Evolutionary conservation across 208 protist species (phyloP), one percentile per base, ranked within the genome.

Genomic region (Wallacemonas sp.): DNA sequence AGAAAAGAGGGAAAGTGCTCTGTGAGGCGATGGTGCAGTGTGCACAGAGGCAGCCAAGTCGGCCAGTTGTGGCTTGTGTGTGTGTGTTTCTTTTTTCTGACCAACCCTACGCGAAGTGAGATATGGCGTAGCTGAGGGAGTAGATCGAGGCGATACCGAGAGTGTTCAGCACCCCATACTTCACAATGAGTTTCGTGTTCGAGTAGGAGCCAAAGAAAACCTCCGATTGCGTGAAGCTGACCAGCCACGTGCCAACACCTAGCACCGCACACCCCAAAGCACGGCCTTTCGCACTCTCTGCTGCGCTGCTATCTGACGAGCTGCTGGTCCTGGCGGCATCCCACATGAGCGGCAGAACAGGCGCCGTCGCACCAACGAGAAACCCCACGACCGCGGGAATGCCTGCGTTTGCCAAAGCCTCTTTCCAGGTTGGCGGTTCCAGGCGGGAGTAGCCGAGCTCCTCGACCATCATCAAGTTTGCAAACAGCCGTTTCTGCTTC

Each of bases 381-480:
- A 85, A 92, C 29, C 86, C 85, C 15, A 87, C 37, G n/a, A 82
- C 39, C 3, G 78, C 63, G 0, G 89, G 89, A 15, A 91, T 24
- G 0, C 79, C 83, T 4, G 79, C 86, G 67, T 85, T 83, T 21
- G 76, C 62, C 36, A 89, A 13, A 0, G 79, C 78, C 75, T 95
- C 86, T n/a, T 53, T 36, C 26, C 69, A 66, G n/a, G 69, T 79
- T 22, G 85, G 86, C 33, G 87, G 86, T 60, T 86, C 78, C 22
- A 95, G 73, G 1, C 89, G 86, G 1, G 84, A 90, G 70, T 95
- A 95, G 55, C 94, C 95, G 10, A 98, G 87, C 68, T 98, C 92
- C 72, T 98, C 89, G 26, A 97, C 91, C 92, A 98, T 97, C 92
- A 98, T 97, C 29, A 97, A 63, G 46, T 94, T 92, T 15, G 95